Base-by-base conservation (phyloP, 768 basidiomycete species). In the Russula sp. region DNA sequence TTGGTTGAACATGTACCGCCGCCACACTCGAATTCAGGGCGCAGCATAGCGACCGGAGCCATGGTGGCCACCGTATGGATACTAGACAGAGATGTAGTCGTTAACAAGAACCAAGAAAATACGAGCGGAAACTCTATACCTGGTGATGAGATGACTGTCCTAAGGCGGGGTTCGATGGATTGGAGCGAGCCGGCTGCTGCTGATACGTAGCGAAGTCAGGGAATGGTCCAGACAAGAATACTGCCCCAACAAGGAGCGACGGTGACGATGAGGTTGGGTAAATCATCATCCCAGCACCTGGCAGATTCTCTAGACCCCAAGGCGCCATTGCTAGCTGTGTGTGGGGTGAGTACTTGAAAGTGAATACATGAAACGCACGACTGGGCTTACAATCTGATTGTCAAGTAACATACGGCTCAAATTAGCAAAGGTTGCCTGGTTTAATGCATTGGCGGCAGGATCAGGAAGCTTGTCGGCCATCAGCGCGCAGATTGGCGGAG, bases 391-490 rank as follows among this genome's bases (percentile, higher is more conserved):
- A 58, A 79, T 78, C 59, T 81, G 77, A 61, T 76, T 76, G 60
- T 83, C 80, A 59, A 77, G 77, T 18, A 86, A 72, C 46, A 79
- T 71, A 32, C 76, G 74, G 38, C 83, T 81, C 63, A 87, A 73
- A 51, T 78, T 76, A 58, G 82, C 79, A 70, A 86, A 87, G 62
- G 73, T 75, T 48, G 77, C 71, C 67, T 79, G 74, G 68, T 86
- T 87, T 63, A 79, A 76, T 60, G 75, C 73, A 68, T 79, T 77
- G 50, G 70, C 70, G 47, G 77, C 75, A 35, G 78, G 70, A 64
- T 84, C 81, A 49, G 80, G 73, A 43, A 83, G 77, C 38, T 80
- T 78, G 68, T 84, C 81, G 18, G 85, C 80, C 77, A 86, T 80
- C 72, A 87, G 81, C 46, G 84, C 83, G 72, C 82, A 83, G 61